Evolutionary conservation across 129 eudicot genomes (phyloP), one percentile per base, ranked within the genome.

Genomic region (Artemisia tridentata): DNA sequence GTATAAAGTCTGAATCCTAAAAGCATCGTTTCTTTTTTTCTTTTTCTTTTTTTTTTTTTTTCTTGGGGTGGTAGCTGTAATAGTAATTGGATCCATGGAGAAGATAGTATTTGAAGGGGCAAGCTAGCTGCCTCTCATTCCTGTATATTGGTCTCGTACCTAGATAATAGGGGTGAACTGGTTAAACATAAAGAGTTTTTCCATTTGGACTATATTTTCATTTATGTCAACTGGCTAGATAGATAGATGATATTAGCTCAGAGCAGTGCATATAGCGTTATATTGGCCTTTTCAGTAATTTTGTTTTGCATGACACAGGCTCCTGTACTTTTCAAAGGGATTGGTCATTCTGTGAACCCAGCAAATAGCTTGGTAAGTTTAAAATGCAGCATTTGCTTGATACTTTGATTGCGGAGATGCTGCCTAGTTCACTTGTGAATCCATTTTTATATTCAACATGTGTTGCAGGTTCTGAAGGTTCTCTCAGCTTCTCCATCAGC

Each of bases 401-500:
- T 38, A 38, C 10, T 38, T 38, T 7, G 25, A 46, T 71, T 86
- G 72, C 78, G 79, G 66, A 48, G 81, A 23, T 74, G 41, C 18
- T 78, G 16, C 31, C 4, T 56, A 18, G 48, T 34, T 65, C 51
- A 29, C 60, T 27, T 67, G 59, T 53, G 63, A 15, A 21, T 31
- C 1, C 19, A 18, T 61, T 55, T 20, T 54, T 19, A 46, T 47
- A 20, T 43, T 62, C n/a, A 3, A 65, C 51, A 16, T 25, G 16
- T 75, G 56, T 65, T 77, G 58, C 79, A 93, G 96, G 96, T 85
- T 61, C 18, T 84, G 83, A 87, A 87, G 81, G 98, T 84, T 78
- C 95, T 93, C 11, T 89, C 98, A 71, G 90, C 97, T 57, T 89
- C 98, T 69, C 80, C 87, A 29, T 77, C 98, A 54, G 92, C 98